These are phyloP conservation scores for Graphiopsis chlorocephala DNA, from an alignment of 2,329 filamentous ascomycete species.

Conservation along the genomic window DNA sequence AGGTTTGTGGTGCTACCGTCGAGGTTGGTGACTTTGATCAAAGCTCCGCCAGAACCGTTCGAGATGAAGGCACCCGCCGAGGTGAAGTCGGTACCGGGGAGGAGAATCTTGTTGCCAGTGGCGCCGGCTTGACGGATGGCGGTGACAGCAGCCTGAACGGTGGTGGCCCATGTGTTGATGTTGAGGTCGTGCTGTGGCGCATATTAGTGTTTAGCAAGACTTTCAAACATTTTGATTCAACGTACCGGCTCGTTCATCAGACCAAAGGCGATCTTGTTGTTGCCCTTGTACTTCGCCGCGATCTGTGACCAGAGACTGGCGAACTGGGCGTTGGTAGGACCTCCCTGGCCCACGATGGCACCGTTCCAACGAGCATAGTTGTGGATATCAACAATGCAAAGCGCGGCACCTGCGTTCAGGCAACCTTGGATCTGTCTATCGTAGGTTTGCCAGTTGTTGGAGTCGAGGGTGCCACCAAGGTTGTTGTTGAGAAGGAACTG, in stretches of 20 bases:
- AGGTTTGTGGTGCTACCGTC: conserved; percentile 33
- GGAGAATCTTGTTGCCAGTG: conserved; percentile 60
- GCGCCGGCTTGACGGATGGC: conserved; percentile 65
- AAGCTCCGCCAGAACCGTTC: conserved; percentile 10
- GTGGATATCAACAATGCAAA: conserved; percentile 35
- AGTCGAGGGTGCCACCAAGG: conserved; percentile 23
- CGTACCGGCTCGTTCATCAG: conserved; percentile 63
- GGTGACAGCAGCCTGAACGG: conserved; percentile 61
- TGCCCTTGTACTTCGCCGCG: conserved; percentile 56
- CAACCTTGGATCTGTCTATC: conserved; percentile 32
- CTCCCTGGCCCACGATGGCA: conserved; percentile 63
- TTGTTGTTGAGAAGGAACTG: conserved; percentile 28
- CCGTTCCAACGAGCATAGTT: conserved; percentile 55
- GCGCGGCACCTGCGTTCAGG: conserved; percentile 36
- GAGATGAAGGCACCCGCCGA: conserved; percentile 17
- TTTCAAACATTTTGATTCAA: conserved; percentile 43
- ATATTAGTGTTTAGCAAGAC: conserved; percentile 12
- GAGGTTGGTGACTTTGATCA: conserved; percentile 19
- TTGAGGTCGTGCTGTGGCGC: conserved; percentile 40
- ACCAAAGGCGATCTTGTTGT: conserved; percentile 59
- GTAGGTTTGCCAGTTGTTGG: conserved; percentile 26
- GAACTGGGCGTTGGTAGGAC: conserved; percentile 59
- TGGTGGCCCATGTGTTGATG: conserved; percentile 57
- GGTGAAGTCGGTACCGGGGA: conserved; percentile 58
- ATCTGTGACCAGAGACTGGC: conserved; percentile 55